Conservation (phyloP, 139 green algal genomes). For the Parachlorella kessleri region DNA sequence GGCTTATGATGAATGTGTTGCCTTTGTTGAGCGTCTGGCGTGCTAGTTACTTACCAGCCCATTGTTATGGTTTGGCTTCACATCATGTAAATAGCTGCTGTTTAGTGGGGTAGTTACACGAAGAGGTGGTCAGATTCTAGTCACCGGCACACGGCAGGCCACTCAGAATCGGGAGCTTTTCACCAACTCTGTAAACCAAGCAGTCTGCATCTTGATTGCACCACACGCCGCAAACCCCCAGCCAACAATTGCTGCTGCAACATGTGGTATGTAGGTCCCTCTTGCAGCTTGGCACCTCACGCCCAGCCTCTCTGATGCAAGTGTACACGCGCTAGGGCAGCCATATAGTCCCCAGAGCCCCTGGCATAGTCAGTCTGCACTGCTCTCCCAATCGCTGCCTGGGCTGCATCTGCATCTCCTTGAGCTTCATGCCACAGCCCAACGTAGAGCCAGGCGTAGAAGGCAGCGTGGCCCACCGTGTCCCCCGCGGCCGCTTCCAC, state of each 20-base stretch:
- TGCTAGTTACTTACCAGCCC: too few relatives aligned
- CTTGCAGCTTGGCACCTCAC: not conserved
- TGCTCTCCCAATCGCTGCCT: conserved; percentile 47
- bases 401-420: conserved; percentile 38
- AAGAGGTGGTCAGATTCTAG: too few relatives aligned
- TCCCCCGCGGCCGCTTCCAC: conserved; percentile 25
- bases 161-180: too few relatives aligned
- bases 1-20: too few relatives aligned
- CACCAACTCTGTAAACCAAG: too few relatives aligned
- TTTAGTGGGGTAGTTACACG: too few relatives aligned
- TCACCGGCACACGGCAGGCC: too few relatives aligned
- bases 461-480: conserved; percentile 49
- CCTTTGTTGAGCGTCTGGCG: too few relatives aligned
- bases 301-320: conserved; percentile 49
- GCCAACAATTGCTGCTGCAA: conserved; percentile 7
- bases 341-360: conserved; percentile 80
- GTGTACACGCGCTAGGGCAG: conserved; percentile 63
- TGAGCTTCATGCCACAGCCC: conserved; percentile 78
- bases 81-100: too few relatives aligned
- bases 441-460: conserved; percentile 81
- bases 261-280: too few relatives aligned
- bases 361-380: conserved; percentile 64
- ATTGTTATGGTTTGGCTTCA: too few relatives aligned
- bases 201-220: too few relatives aligned
- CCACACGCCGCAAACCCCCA: not conserved